Conservation (phyloP, 805 yeast species). For the Teunomyces kruisii region DNA sequence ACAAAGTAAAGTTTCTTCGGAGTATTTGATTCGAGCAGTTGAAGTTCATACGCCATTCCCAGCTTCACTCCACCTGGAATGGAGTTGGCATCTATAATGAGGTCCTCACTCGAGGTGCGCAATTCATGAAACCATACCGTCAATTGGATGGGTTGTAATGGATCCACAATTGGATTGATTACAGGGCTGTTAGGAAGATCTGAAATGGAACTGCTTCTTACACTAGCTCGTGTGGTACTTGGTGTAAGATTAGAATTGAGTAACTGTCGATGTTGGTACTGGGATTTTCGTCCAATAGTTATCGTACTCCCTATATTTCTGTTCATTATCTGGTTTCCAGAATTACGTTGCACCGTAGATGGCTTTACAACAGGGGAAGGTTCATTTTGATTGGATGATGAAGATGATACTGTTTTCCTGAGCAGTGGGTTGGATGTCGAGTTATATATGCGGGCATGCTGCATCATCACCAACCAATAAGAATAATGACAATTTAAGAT, state of each 20-base stretch:
- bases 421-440: background rate
- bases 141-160: conserved; percentile 33
- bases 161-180: background rate
- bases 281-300: conserved; percentile 1
- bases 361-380: conserved; percentile 5
- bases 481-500: background rate
- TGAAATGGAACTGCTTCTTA: conserved; percentile 3
- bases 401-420: background rate
- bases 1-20: conserved; percentile 43
- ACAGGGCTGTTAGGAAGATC: background rate
- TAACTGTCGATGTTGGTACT: conserved; percentile 2
- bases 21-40: conserved; percentile 37
- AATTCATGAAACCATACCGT: conserved; percentile 70
- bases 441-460: conserved; percentile 28
- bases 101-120: conserved; percentile 55
- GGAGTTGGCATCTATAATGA: conserved; percentile 58
- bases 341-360: background rate
- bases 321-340: conserved; percentile 12
- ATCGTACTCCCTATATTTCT: conserved; percentile 24
- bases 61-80: conserved; percentile 56
- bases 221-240: background rate
- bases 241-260: conserved; percentile 3
- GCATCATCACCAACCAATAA: conserved; percentile 18
- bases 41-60: conserved; percentile 78
- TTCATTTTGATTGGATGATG: conserved; percentile 8